Evolutionary conservation across 2,329 filamentous ascomycete species (phyloP), one percentile per base, ranked within the genome.

Genomic region (Exophiala sp.): DNA sequence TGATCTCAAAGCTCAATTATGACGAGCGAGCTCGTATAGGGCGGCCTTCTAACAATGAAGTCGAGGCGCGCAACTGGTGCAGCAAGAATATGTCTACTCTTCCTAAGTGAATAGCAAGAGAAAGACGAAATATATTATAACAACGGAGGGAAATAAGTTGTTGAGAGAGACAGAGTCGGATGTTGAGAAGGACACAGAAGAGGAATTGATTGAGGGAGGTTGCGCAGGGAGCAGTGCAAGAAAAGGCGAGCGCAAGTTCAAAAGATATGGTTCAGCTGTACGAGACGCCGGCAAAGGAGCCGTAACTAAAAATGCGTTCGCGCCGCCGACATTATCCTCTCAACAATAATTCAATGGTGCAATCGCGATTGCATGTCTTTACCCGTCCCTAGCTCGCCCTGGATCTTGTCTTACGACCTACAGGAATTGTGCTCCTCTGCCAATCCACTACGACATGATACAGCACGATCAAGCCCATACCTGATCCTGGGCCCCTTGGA

Each of bases 41-140:
- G n/a, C 47, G 38, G 22, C 38, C n/a, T 13, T 19, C 27, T 11
- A 23, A 46, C 43, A 29, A 29, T 22, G 77, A 89, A 67, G 64
- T 83, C 56, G 68, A 72, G 50, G 70, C n/a, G 72, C 30, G 61
- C 10, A 23, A 48, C 23, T 27, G 24, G 24, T 10, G 24, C 6
- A 5, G 24, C 24, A 6, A 10, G 24, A 57, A 46, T 63, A 63
- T 48, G 62, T 59, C 5, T 43, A 18, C 18, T 50, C 54, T 48
- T 54, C 34, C 54, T 57, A 57, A 57, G 45, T 49, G 27, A 57
- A 57, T 57, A 57, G 54, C 51, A 57, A 54, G 54, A 51, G 46
- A 48, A 14, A 23, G 18, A 18, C 11, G 16, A 18, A 9, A 24
- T 37, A 38, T 34, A 32, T 37, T 18, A 23, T 18, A 18, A 38